Evolutionary conservation across 2,329 filamentous ascomycete genomes (phyloP).

Genomic region (Xylariaceae sp.): DNA sequence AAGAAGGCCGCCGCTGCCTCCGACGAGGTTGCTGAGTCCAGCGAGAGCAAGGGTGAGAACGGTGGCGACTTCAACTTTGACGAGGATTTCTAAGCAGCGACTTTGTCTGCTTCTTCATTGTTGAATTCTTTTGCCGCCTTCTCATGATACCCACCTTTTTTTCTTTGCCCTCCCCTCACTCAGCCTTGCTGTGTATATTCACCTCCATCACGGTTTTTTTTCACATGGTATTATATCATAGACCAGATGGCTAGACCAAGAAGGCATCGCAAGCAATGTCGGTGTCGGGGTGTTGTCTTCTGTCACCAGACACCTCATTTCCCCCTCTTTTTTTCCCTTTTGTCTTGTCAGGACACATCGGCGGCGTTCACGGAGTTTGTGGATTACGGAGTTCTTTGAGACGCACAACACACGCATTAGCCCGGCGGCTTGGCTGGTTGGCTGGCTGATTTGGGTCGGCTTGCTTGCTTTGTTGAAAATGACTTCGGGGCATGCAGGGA

Average conservation of each 20-base stretch:
- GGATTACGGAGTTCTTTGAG: not conserved
- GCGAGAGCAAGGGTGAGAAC: conserved; percentile 51
- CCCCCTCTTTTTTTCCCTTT: too few relatives aligned
- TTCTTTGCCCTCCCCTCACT: not conserved
- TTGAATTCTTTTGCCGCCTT: not conserved
- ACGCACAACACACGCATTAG: too few relatives aligned
- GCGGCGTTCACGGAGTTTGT: conserved; percentile 14
- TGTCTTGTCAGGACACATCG: not conserved
- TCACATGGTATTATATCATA: conserved; percentile 14
- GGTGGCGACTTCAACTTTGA: conserved; percentile 87
- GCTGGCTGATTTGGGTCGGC: too few relatives aligned
- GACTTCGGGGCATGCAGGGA: too few relatives aligned
- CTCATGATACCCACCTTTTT: conserved; percentile 7
- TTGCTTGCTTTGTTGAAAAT: too few relatives aligned
- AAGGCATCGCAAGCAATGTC: too few relatives aligned
- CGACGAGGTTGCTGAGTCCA: conserved; percentile 39
- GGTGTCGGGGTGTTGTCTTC: conserved; percentile 5
- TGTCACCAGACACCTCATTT: conserved; percentile 7
- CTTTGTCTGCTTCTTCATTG: conserved; percentile 12
- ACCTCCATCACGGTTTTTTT: conserved; percentile 3
- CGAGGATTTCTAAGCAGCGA: conserved; percentile 77
- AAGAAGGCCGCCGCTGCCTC: conserved; percentile 56
- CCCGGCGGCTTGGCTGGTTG: too few relatives aligned
- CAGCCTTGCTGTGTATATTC: conserved; percentile 12
- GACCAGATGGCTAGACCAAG: conserved; percentile 15